Evolutionary conservation across 257 asterid genomes (phyloP), one percentile per base, ranked within the genome.

Genomic region (Nyctanthes arbortristis): DNA sequence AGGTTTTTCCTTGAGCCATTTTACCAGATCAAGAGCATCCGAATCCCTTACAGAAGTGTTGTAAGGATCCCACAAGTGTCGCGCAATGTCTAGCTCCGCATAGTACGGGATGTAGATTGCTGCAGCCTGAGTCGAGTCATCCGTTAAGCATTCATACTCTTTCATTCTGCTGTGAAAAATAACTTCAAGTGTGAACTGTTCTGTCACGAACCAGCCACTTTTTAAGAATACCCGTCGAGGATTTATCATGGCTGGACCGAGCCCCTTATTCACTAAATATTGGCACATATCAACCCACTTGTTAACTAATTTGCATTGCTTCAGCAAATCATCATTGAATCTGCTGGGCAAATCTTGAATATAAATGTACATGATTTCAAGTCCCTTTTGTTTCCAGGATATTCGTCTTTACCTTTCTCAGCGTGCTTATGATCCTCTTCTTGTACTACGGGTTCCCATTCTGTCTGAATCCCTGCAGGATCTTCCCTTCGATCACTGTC

Each of bases 241-340:
- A 54, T 87, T 82, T 16, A 89, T 89, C 10, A 93, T 81, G 55
- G 67, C 65, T 27, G 71, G 78, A 0, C 97, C 98, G 14, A 90
- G 85, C 0, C 97, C 99, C 57, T 24, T 74, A 71, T 89, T 91
- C 24, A 2, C 75, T 30, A 93, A 70, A 11, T 85, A 89, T 5
- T 33, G 81, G 75, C 98, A 90, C 97, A 88, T 84, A 32, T 91
- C 75, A 1, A 35, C 72, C 98, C 98, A 93, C 59, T 82, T 82
- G 71, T 78, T 89, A 30, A 93, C 34, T 3, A 36, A 56, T 13
- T 71, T 74, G 79, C 98, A 93, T 5, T 90, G 63, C 18, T 64
- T 67, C 33, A 93, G 13, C 74, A 88, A 76, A 43, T 85, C 89
- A 1, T 58, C 22, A 54, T 89, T 89, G 81, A 74, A 93, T 7